A percentile compares a stretch with the other conserved stretches of the same genome.
Conservation (phyloP, 305 asterid species). For the Fraxinus velutina region DNA sequence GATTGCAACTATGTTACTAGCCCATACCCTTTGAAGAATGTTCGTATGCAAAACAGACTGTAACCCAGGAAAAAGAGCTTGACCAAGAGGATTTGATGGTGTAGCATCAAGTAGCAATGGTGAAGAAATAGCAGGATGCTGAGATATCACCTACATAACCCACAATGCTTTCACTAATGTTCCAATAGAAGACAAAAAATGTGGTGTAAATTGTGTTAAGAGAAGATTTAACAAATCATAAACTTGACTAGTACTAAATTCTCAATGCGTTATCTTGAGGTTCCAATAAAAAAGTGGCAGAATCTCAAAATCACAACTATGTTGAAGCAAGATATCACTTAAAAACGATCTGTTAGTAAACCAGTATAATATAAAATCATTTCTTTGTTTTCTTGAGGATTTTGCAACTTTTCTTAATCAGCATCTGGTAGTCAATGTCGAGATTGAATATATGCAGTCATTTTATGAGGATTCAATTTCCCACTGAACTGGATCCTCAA, state of each 20-base stretch:
- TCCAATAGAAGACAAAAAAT: background rate
- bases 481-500: background rate
- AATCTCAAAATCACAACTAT: background rate
- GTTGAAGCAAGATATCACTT: background rate
- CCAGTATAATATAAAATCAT: background rate
- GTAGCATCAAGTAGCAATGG: constrained; percentile 46
- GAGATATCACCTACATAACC: constrained; percentile 58
- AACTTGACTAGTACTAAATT: background rate
- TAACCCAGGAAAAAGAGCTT: constrained; percentile 49
- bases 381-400: background rate
- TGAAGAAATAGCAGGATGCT: constrained; percentile 35
- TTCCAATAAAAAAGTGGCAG: background rate
- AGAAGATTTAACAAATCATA: background rate
- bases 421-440: background rate
- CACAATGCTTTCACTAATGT: constrained; percentile 18
- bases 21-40: constrained; percentile 76
- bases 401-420: background rate
- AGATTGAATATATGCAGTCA: background rate
- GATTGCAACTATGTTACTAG: background rate
- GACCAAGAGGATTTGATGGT: constrained; percentile 41
- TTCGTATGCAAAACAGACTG: constrained; percentile 68
- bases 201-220: constrained; percentile 4
- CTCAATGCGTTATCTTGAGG: background rate
- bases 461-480: background rate
- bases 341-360: background rate